phyloP scores from a whole-genome alignment of 208 protist genomes.

The Phytomonas sp. region DNA sequence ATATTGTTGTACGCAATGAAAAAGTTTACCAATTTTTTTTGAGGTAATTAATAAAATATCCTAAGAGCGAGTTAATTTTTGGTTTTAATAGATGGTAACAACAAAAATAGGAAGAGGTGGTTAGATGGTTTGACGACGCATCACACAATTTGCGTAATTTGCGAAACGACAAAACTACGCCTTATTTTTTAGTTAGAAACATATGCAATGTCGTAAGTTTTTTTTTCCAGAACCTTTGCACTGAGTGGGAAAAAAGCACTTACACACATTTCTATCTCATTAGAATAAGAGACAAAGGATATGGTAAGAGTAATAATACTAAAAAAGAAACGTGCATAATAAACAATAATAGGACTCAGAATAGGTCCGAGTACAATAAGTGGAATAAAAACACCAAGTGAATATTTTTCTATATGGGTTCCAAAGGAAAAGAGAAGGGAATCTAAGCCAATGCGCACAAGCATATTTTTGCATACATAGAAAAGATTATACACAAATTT shows the following conservation, averaged over 20 bases:
- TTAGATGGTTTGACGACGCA: background rate
- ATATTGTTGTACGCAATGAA: constrained; percentile 1
- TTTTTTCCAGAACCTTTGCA: background rate
- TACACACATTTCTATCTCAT: background rate
- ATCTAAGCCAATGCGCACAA: background rate
- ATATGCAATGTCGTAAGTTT: background rate
- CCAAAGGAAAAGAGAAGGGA: background rate
- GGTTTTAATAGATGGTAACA: background rate
- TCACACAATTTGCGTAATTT: background rate
- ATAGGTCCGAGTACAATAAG: background rate
- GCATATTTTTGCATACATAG: background rate
- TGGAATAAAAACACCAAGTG: background rate
- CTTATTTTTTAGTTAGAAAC: background rate
- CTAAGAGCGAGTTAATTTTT: constrained; percentile 7
- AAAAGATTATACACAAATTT: background rate
- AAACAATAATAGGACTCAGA: constrained; percentile 3
- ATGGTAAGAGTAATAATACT: background rate
- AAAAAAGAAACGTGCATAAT: constrained; percentile 9
- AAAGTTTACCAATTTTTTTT: background rate
- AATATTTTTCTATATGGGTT: background rate
- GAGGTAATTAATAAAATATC: background rate
- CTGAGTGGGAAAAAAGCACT: background rate
- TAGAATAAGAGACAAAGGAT: background rate
- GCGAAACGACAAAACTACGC: background rate
- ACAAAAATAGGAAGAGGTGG: background rate